phyloP scores from a whole-genome alignment of 495 filamentous ascomycete genomes.

The Apiosordaria backusii region DNA sequence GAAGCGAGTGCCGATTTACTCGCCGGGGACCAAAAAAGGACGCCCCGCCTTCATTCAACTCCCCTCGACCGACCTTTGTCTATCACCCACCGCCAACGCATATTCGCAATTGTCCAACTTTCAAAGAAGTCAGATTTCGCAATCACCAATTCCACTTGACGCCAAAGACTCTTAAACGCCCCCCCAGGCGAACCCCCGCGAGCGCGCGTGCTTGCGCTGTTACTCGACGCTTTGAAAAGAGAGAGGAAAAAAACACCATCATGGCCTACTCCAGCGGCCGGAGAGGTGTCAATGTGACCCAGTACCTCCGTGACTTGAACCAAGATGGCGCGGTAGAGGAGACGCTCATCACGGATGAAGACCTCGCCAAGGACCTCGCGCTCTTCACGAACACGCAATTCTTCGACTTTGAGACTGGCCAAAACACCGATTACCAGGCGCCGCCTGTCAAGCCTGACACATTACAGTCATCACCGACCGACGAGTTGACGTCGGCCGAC shows the following conservation, averaged over 20 bases:
- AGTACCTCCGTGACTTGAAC: conserved; percentile 86
- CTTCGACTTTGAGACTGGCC: conserved; percentile 73
- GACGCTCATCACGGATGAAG: conserved; percentile 54
- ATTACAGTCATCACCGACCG: conserved; percentile 35
- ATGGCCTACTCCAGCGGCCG: conserved; percentile 71
- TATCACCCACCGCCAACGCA: background rate
- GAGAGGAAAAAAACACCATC: conserved; percentile 8
- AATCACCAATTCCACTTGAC: background rate
- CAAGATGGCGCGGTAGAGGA: conserved; percentile 65
- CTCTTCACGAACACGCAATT: conserved; percentile 94
- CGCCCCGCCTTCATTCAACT: background rate
- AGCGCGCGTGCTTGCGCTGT: background rate
- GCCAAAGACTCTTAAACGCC: background rate
- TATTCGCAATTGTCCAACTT: background rate
- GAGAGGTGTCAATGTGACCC: conserved; percentile 75
- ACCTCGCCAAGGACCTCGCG: conserved; percentile 63
- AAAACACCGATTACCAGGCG: conserved; percentile 39
- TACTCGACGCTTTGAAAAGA: conserved; percentile 1
- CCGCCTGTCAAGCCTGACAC: conserved; percentile 34
- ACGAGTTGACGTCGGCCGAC: conserved; percentile 36
- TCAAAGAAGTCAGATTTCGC: background rate
- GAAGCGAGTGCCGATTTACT: conserved; percentile 12
- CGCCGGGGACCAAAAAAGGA: background rate
- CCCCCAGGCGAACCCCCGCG: background rate
- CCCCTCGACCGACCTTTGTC: background rate